Conservation (phyloP, 2,329 filamentous ascomycete genomes). For the Verticillium tricorpus region DNA sequence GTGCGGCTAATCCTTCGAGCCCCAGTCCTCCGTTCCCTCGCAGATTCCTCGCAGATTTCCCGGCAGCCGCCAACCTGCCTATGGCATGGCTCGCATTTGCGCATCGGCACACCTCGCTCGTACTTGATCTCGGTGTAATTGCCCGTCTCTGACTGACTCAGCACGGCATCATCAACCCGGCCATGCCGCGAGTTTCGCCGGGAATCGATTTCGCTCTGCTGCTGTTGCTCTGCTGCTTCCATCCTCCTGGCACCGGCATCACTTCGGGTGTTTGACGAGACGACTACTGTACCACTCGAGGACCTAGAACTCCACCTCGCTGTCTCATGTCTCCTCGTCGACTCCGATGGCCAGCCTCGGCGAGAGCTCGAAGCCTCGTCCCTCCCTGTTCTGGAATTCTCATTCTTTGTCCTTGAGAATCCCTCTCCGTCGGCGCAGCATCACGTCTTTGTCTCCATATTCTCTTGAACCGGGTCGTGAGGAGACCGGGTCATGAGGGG, state of each 20-base stretch:
- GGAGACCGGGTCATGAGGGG: too few relatives aligned
- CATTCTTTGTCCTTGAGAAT: background rate
- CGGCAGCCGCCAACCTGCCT: background rate
- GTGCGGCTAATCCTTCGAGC: slow-evolving; percentile 9
- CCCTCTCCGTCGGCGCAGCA: background rate
- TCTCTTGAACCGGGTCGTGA: background rate
- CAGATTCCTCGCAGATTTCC: background rate
- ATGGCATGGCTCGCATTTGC: background rate
- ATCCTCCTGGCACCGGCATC: too few relatives aligned
- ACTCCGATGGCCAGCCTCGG: background rate
- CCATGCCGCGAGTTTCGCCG: background rate
- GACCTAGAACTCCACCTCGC: too few relatives aligned
- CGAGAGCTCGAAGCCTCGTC: background rate
- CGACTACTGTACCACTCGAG: too few relatives aligned
- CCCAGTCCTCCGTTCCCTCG: background rate
- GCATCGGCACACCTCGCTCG: background rate
- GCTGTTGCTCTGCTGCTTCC: too few relatives aligned
- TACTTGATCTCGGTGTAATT: background rate
- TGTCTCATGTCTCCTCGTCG: background rate
- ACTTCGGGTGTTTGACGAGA: too few relatives aligned
- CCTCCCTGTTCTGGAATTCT: background rate
- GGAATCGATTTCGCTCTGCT: too few relatives aligned
- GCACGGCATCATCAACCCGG: background rate
- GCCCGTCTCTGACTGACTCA: background rate
- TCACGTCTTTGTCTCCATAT: background rate